Evolutionary conservation across 1,284 basidiomycete genomes (phyloP).

Genomic region (Tetrapyrgos nigripes): DNA sequence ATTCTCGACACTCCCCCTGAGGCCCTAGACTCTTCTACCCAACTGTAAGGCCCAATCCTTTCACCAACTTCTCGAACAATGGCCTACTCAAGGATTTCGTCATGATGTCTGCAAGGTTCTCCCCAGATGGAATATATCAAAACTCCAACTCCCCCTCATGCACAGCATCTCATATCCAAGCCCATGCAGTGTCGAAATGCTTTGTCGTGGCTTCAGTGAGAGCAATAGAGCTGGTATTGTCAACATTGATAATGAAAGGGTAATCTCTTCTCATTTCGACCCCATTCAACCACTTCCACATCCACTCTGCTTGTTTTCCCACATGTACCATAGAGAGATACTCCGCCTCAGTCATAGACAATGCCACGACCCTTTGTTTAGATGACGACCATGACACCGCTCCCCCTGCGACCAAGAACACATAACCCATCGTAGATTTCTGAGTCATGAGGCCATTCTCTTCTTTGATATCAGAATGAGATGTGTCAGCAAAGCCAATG

Average conservation of each 20-base stretch:
- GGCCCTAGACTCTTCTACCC: too few relatives aligned
- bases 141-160: not conserved
- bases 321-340: too few relatives aligned
- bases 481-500: not conserved
- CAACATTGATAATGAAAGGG: conserved; percentile 20
- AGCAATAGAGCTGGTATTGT: not conserved
- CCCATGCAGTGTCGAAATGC: conserved; percentile 1
- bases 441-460: not conserved
- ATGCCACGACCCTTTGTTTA: conserved; percentile 26
- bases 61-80: too few relatives aligned
- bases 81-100: too few relatives aligned
- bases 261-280: too few relatives aligned
- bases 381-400: conserved; percentile 30
- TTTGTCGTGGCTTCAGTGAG: not conserved
- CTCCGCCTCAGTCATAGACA: too few relatives aligned
- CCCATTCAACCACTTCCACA: too few relatives aligned
- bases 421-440: conserved; percentile 31
- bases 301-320: too few relatives aligned
- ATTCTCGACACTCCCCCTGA: too few relatives aligned
- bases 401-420: conserved; percentile 31
- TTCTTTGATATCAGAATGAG: conserved; percentile 15
- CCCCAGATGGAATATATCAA: too few relatives aligned
- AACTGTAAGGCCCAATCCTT: too few relatives aligned
- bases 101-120: too few relatives aligned
- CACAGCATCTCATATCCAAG: not conserved